Evolutionary conservation across 177 flowering plant species (phyloP).

Genomic region (Vitis hybrid): DNA sequence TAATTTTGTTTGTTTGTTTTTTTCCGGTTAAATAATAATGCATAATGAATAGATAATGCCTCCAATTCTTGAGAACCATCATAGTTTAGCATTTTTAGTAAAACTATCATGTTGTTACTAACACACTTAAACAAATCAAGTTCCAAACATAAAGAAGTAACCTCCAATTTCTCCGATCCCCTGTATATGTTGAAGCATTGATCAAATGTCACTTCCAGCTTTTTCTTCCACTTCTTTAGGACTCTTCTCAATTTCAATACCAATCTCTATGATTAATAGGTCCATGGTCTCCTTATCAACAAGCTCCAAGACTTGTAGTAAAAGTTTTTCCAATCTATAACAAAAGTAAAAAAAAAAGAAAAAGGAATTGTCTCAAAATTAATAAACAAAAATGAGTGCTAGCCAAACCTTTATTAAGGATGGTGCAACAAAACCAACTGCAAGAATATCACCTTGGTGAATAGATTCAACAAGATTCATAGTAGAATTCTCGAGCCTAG

Average conservation of each 20-base stretch:
- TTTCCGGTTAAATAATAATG: conserved; percentile 73
- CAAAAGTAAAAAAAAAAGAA: background rate
- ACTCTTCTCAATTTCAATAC: conserved; percentile 72
- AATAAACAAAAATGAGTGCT: conserved; percentile 1
- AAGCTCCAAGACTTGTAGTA: conserved; percentile 80
- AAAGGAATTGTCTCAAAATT: conserved; percentile 13
- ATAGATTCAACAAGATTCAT: conserved; percentile 65
- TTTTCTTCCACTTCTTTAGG: conserved; percentile 30
- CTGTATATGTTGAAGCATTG: conserved; percentile 98
- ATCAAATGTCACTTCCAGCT: conserved; percentile 72
- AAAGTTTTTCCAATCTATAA: conserved; percentile 88
- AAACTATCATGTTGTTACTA: background rate
- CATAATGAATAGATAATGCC: conserved; percentile 86
- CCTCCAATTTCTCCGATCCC: conserved; percentile 98
- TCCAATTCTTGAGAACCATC: conserved; percentile 74
- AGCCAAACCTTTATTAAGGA: conserved; percentile 71
- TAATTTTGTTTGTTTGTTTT: conserved; percentile 54
- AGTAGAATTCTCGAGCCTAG: conserved; percentile 81
- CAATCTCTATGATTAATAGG: conserved; percentile 79
- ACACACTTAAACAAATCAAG: background rate
- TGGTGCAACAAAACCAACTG: conserved; percentile 67
- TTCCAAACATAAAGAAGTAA: conserved; percentile 23
- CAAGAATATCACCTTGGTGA: conserved; percentile 57
- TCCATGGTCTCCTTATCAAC: conserved; percentile 98
- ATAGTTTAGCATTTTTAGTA: conserved; percentile 10